phyloP scores from a whole-genome alignment of 2,329 filamentous ascomycete genomes.

The Venturia oleaginea region DNA sequence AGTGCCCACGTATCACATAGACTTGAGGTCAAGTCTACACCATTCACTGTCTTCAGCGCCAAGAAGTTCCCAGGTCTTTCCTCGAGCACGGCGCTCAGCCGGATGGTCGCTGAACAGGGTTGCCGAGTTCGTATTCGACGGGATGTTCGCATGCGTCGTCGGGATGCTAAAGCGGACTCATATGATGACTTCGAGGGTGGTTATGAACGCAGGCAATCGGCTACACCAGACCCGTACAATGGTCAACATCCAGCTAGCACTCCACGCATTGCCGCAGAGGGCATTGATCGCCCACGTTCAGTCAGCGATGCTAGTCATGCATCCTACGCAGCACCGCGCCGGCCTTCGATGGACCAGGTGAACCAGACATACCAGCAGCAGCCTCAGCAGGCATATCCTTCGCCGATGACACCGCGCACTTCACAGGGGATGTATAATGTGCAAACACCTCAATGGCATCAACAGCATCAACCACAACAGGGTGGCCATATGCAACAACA shows the following conservation, averaged over 20 bases:
- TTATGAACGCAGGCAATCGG: slow-evolving; percentile 39
- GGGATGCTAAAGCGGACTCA: slow-evolving; percentile 41
- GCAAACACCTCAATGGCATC: slow-evolving; percentile 24
- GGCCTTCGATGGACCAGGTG: slow-evolving; percentile 38
- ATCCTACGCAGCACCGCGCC: slow-evolving; percentile 29
- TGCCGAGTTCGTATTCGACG: slow-evolving; percentile 92
- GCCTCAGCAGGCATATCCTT: slow-evolving; percentile 25
- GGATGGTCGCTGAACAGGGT: slow-evolving; percentile 89
- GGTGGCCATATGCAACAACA: slow-evolving; percentile 25
- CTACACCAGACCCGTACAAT: slow-evolving; percentile 41
- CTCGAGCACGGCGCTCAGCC: slow-evolving; percentile 80
- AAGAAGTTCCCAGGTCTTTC: slow-evolving; percentile 97
- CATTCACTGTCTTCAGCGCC: slow-evolving; percentile 86
- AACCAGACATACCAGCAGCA: slow-evolving; percentile 27
- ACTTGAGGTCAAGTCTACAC: slow-evolving; percentile 78
- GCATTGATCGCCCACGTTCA: slow-evolving; percentile 48
- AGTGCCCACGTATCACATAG: slow-evolving; percentile 65
- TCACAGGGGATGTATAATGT: slow-evolving; percentile 29
- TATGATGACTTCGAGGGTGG: slow-evolving; percentile 51
- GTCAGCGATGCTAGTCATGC: slow-evolving; percentile 47
- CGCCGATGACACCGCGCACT: slow-evolving; percentile 30
- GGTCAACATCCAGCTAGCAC: slow-evolving; percentile 27
- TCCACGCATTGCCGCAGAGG: slow-evolving; percentile 21
- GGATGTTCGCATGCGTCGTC: slow-evolving; percentile 84
- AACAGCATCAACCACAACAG: slow-evolving; percentile 16